Base-by-base conservation (phyloP, 257 asterid genomes). In the Solanum chmielewskii region DNA sequence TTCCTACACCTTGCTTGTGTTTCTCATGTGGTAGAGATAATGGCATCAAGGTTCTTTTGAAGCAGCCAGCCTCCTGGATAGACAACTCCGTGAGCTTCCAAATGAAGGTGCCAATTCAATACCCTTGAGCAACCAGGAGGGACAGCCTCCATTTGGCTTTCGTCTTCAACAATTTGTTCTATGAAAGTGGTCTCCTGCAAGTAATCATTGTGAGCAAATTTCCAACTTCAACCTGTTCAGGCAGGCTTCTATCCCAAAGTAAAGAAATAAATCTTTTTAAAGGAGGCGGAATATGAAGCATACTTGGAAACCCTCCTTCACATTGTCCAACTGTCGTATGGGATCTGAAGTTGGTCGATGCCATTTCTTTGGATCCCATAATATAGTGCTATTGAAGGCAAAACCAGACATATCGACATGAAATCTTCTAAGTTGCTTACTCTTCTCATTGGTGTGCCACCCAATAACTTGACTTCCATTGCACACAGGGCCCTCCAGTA, bases 331-430 rank as follows among this genome's bases (percentile, higher is more conserved):
- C 85, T 95, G 98, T 70, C 98, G 92, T 84, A 93, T 90, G 89
- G 96, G 98, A 86, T 88, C 90, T 86, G 97, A 92, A 77, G 94
- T 93, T 25, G 96, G 98, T 49, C 94, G 93, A 52, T 88, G 93
- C 98, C 98, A 95, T 90, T 95, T 92, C 89, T 93, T 93, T 89
- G 94, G 95, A 92, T 95, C 98, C 99, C 99, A 97, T 86, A 97
- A 83, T 74, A 96, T 93, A 89, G 97, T 95, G 93, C 99, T 95
- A 86, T 97, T 97, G 92, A 96, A 97, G 88, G 98, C 99, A 96
- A 96, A 96, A 68, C 99, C 99, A 2, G 99, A 96, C 99, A 97
- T 96, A 91, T 97, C 99, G 73, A 97, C 94, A 69, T 97, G 99
- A 92, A 97, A 97, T 87, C 99, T 91, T 41, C 98, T 96, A 62